Conservation (phyloP, 1,284 basidiomycete genomes). For the Trametes versicolor region DNA sequence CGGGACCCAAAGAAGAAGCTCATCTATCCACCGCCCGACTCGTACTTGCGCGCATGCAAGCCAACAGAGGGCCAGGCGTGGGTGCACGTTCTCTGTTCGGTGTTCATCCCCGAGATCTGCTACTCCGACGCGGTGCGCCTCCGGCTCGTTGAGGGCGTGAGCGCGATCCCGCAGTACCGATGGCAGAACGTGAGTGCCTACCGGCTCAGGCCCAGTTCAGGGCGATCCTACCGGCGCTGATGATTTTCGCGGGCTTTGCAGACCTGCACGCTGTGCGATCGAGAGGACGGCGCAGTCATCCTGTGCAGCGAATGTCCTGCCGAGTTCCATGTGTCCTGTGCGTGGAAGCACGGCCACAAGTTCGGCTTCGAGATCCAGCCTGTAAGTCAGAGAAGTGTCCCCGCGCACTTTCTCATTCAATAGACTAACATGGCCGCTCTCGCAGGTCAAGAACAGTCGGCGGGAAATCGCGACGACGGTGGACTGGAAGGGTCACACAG, state of each 20-base stretch:
- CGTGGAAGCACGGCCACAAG: slow-evolving; percentile 83
- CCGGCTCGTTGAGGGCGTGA: slow-evolving; percentile 88
- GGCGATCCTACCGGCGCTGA: slow-evolving; percentile 1
- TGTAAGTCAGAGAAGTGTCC: slow-evolving; percentile 53
- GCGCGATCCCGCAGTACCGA: slow-evolving; percentile 70
- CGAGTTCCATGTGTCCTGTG: slow-evolving; percentile 91
- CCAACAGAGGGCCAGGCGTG: slow-evolving; percentile 95
- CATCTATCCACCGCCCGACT: slow-evolving; percentile 60
- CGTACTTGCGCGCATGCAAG: slow-evolving; percentile 87
- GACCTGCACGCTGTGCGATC: slow-evolving; percentile 73
- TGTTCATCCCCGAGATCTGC: slow-evolving; percentile 86
- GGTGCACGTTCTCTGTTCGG: slow-evolving; percentile 91
- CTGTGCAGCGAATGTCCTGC: slow-evolving; percentile 85
- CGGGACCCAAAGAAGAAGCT: slow-evolving; percentile 60
- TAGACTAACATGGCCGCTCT: slow-evolving; percentile 7
- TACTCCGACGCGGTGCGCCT: slow-evolving; percentile 81
- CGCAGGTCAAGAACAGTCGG: slow-evolving; percentile 78
- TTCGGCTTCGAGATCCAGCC: slow-evolving; percentile 93
- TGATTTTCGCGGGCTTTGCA: slow-evolving; percentile 38
- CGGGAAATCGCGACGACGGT: slow-evolving; percentile 72
- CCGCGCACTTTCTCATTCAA: slow-evolving; percentile 12
- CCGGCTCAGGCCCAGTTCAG: background rate
- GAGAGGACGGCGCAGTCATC: slow-evolving; percentile 81
- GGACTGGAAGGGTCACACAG: slow-evolving; percentile 89
- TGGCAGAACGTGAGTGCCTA: slow-evolving; percentile 66